Evolutionary conservation across 345 rosid genomes (phyloP).

Genomic region (Acer negundo): DNA sequence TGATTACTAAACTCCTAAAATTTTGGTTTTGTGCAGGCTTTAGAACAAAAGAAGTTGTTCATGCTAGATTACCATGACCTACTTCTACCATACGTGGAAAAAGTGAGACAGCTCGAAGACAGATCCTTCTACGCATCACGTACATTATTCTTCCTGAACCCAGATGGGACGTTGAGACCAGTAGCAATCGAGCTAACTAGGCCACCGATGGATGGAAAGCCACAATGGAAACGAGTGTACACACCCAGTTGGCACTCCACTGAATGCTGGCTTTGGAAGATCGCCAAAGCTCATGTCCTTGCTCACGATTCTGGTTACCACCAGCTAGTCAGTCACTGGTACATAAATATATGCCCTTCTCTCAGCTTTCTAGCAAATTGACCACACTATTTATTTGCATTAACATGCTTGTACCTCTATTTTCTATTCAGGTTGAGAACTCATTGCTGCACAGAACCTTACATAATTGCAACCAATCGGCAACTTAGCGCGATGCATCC

Average conservation of each 20-base stretch:
- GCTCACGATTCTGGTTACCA: constrained; percentile 69
- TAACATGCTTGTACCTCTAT: not conserved
- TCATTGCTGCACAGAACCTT: not conserved
- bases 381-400: not conserved
- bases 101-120: constrained; percentile 50
- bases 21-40: constrained; percentile 35
- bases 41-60: constrained; percentile 49
- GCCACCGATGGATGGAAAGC: constrained; percentile 52
- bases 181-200: constrained; percentile 65
- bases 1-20: too few relatives aligned
- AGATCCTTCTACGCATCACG: constrained; percentile 63
- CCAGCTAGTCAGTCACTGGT: constrained; percentile 79
- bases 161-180: constrained; percentile 51
- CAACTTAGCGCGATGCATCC: constrained; percentile 6
- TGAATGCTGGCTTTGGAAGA: constrained; percentile 61
- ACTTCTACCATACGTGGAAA: constrained; percentile 59
- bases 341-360: not conserved
- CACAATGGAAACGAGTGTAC: constrained; percentile 64
- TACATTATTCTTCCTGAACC: constrained; percentile 60
- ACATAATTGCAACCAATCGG: not conserved
- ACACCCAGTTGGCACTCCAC: constrained; percentile 47
- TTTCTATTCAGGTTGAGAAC: not conserved
- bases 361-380: not conserved
- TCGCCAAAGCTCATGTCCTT: constrained; percentile 67
- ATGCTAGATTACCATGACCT: constrained; percentile 61